Conservation (phyloP, 1,284 basidiomycete genomes). For the Austropuccinia psidii region DNA sequence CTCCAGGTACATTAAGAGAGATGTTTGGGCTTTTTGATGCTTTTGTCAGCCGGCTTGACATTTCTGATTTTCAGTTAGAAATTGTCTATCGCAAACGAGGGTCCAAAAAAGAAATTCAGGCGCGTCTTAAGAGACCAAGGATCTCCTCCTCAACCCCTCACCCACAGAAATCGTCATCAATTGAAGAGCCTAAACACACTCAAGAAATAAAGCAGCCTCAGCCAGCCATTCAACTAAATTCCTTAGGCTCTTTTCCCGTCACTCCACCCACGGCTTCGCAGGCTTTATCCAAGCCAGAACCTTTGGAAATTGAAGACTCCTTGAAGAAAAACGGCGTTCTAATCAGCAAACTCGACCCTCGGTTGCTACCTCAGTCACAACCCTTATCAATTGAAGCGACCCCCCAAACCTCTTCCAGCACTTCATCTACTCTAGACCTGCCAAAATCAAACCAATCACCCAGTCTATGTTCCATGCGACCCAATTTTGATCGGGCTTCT, state of each 20-base stretch:
- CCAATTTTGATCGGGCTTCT: not conserved
- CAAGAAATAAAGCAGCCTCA: not conserved
- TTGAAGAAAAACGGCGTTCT: no score
- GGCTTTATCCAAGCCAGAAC: not conserved
- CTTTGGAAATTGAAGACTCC: no score
- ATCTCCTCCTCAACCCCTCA: not conserved
- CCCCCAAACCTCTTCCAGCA: not conserved
- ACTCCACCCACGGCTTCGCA: not conserved
- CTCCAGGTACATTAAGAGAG: not conserved
- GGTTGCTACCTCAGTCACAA: not conserved
- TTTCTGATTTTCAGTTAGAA: not conserved
- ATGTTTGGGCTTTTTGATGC: not conserved
- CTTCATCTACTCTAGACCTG: not conserved
- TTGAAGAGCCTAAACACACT: not conserved
- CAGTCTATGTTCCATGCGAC: not conserved
- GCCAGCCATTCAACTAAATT: not conserved
- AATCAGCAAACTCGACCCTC: no score
- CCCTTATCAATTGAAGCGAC: not conserved
- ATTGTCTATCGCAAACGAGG: conserved; percentile 30
- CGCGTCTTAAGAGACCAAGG: not conserved
- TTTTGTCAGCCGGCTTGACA: not conserved
- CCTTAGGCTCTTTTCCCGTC: no score
- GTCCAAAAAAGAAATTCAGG: not conserved
- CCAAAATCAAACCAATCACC: not conserved
- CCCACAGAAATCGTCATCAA: not conserved